Evolutionary conservation across 2,329 filamentous ascomycete genomes (phyloP).

Genomic region (Diplodia scrobiculata): DNA sequence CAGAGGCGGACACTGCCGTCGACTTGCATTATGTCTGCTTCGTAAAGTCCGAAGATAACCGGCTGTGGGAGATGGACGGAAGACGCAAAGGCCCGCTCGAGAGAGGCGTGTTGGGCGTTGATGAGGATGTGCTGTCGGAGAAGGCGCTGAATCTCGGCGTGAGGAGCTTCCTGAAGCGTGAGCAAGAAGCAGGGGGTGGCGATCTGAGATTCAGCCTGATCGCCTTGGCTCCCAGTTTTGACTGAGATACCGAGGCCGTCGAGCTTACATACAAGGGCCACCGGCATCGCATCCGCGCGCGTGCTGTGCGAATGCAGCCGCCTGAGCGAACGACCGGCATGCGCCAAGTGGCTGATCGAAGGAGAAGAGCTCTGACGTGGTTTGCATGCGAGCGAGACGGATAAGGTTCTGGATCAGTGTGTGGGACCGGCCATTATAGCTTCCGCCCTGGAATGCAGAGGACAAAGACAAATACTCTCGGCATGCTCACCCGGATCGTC

Average conservation of each 20-base stretch:
- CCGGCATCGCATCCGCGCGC: neutral
- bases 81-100: slow-evolving; percentile 71
- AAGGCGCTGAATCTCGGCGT: slow-evolving; percentile 73
- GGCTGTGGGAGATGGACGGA: slow-evolving; percentile 80
- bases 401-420: slow-evolving; percentile 13
- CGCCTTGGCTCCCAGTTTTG: slow-evolving; percentile 59
- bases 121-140: slow-evolving; percentile 62
- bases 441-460: slow-evolving; percentile 17
- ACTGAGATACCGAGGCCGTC: slow-evolving; percentile 44
- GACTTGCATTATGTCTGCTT: slow-evolving; percentile 97
- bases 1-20: slow-evolving; percentile 75
- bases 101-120: slow-evolving; percentile 51
- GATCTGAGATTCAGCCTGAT: slow-evolving; percentile 66
- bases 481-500: neutral
- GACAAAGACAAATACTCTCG: slow-evolving; percentile 15
- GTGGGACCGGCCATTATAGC: slow-evolving; percentile 17
- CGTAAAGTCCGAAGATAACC: slow-evolving; percentile 70
- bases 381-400: slow-evolving; percentile 6
- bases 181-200: slow-evolving; percentile 57
- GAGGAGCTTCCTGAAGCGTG: slow-evolving; percentile 60
- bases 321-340: neutral
- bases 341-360: slow-evolving; percentile 12
- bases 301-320: slow-evolving; percentile 13
- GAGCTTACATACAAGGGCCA: neutral
- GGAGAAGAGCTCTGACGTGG: slow-evolving; percentile 1